phyloP scores from a whole-genome alignment of 2,329 filamentous ascomycete genomes.

The Aspergillus terreus region DNA sequence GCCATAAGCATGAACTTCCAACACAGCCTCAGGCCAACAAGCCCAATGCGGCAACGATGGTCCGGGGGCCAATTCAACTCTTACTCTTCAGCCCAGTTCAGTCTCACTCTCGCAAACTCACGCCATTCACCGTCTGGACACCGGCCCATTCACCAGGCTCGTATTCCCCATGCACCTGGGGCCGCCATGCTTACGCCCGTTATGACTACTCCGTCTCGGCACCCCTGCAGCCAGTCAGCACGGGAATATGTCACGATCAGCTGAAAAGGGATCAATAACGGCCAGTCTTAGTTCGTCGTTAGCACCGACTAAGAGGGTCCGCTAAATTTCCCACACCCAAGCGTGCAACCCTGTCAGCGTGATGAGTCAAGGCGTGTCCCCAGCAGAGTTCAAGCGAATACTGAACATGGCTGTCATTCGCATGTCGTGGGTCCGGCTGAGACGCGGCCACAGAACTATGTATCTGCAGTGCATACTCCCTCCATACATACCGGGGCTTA shows the following conservation, averaged over 20 bases:
- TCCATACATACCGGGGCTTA: not conserved
- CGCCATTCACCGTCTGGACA: too few species aligned
- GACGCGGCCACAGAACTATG: not conserved
- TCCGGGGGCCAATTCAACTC: not conserved
- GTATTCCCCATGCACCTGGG: not conserved
- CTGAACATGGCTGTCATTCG: not conserved
- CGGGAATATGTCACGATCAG: not conserved
- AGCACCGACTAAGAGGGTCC: not conserved
- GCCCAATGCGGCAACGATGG: not conserved
- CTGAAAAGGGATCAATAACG: slow-evolving; percentile 1
- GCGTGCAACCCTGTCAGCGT: not conserved
- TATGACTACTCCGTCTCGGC: not conserved
- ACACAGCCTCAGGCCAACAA: slow-evolving; percentile 16
- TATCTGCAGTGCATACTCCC: too few species aligned
- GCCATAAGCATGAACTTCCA: not conserved
- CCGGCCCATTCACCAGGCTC: not conserved
- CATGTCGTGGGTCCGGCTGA: not conserved
- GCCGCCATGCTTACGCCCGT: not conserved
- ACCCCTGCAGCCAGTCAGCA: not conserved
- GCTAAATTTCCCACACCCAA: not conserved
- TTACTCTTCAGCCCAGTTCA: not conserved
- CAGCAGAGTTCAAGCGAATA: not conserved
- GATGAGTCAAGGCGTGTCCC: not conserved
- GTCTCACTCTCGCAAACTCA: not conserved
- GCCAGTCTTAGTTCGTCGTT: not conserved